Percentiles rank a stretch among this genome's conserved stretches.
Evolutionary conservation across 2,329 filamentous ascomycete species (phyloP).

Genomic region (Onygenales sp.): DNA sequence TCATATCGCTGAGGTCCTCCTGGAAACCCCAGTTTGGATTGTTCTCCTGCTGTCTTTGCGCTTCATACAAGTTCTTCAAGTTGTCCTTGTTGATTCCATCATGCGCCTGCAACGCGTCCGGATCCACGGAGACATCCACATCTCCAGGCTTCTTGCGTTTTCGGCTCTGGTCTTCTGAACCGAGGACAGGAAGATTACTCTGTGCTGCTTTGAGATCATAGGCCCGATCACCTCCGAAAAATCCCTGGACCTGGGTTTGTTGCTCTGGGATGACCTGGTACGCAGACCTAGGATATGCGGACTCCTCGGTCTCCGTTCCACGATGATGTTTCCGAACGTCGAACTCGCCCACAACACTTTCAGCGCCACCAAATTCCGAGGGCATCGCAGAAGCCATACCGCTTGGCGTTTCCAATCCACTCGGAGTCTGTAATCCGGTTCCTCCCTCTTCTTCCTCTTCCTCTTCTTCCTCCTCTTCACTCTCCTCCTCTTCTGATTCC

Average conservation of each 20-base stretch:
- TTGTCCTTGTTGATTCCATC: constrained; percentile 80
- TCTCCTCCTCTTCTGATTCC: constrained; percentile 57
- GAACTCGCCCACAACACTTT: constrained; percentile 75
- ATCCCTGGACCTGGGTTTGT: constrained; percentile 74
- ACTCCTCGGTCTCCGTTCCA: constrained; percentile 82
- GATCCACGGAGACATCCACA: constrained; percentile 83
- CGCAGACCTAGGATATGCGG: constrained; percentile 61
- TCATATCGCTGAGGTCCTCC: constrained; percentile 92
- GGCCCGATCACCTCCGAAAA: constrained; percentile 89
- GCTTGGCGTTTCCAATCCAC: constrained; percentile 69
- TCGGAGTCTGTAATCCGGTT: constrained; percentile 62
- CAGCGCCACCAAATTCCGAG: constrained; percentile 66
- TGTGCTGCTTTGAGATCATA: constrained; percentile 69
- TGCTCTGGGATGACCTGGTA: constrained; percentile 88
- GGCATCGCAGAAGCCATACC: constrained; percentile 73
- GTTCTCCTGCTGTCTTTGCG: constrained; percentile 53
- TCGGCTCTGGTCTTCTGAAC: constrained; percentile 63
- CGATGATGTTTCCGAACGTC: constrained; percentile 79
- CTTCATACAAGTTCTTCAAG: constrained; percentile 70
- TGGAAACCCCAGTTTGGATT: constrained; percentile 67
- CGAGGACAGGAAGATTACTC: constrained; percentile 60
- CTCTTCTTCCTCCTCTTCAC: constrained; percentile 64
- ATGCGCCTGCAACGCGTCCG: constrained; percentile 64
- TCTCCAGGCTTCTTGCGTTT: constrained; percentile 96
- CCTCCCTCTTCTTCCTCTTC: constrained; percentile 53